Percentiles rank a stretch among this genome's conserved stretches.
Evolutionary conservation across 2,329 filamentous ascomycete species (phyloP).

Genomic region (Apiospora marii): DNA sequence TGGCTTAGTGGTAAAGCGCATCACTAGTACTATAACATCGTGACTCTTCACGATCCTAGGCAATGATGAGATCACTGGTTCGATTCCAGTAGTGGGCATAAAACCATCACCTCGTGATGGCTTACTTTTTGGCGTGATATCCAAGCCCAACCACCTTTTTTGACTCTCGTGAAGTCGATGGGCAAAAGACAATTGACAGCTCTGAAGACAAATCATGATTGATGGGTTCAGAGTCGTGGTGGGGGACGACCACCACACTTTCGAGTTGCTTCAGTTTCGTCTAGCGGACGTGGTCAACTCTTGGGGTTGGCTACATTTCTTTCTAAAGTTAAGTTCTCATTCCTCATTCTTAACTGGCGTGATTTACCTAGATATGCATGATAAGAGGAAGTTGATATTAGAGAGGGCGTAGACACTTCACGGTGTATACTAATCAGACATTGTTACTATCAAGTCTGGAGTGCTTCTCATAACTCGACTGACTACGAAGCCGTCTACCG

Average conservation of each 20-base stretch:
- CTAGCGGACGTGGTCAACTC: too few species aligned
- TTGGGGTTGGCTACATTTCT: too few species aligned
- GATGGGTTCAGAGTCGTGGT: background rate
- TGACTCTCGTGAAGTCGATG: background rate
- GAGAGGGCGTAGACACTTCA: too few species aligned
- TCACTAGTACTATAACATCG: conserved; percentile 19
- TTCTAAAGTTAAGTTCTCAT: too few species aligned
- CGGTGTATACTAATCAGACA: too few species aligned
- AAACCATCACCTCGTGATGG: background rate
- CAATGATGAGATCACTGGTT: conserved; percentile 25
- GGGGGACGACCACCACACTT: background rate
- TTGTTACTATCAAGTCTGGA: too few species aligned
- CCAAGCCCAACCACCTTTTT: background rate
- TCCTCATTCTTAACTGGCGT: too few species aligned
- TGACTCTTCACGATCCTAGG: background rate
- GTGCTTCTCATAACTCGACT: too few species aligned
- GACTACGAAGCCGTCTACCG: too few species aligned
- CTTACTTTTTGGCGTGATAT: background rate
- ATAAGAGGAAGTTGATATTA: too few species aligned
- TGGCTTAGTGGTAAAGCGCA: conserved; percentile 26
- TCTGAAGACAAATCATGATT: background rate
- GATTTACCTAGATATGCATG: too few species aligned
- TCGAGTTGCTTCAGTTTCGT: background rate
- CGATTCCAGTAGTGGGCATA: conserved; percentile 25
- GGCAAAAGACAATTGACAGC: too few species aligned